Evolutionary conservation across 768 basidiomycete genomes (phyloP), one percentile per base, ranked within the genome.

Genomic region (Lactarius sanguifluus): DNA sequence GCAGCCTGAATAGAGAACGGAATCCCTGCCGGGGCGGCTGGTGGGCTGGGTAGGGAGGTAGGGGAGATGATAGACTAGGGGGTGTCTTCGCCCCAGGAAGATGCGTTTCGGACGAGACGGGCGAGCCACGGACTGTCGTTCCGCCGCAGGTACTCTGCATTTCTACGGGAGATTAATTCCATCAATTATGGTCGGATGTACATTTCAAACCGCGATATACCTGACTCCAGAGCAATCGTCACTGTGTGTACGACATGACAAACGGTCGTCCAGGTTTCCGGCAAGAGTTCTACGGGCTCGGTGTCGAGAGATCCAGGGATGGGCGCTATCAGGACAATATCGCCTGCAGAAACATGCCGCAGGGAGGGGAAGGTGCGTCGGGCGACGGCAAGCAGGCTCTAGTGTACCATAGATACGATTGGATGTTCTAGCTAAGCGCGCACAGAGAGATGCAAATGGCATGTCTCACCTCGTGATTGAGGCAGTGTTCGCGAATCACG

Each of bases 151-250:
- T 5, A 32, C 32, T n/a, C 10, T 5, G 58, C 18, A 40, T 23
- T 7, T 67, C 66, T 67, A 50, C 3, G 16, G n/a, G 20, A 40
- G 32, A 40, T 12, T 1, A 13, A 23, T n/a, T 15, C 20, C 1
- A 34, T 47, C 23, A 54, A 16, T n/a, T 16, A 28, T 3, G 1
- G n/a, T 20, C 18, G 20, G 2, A 0, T 18, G 15, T 36, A 36
- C 9, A 57, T 23, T 34, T 32, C 5, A 36, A 36, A 10, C 9
- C 6, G 18, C 18, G n/a, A 52, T 38, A 40, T 55, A 66, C 65
- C 65, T 20, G 61, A 55, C 41, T 54, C 32, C 5, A 59, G 23
- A 25, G 25, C 18, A 45, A 66, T 54, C n/a, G 57, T 66, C n/a
- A 66, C 61, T 2, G 50, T 25, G 12, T 43, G 30, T 1, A 63